A percentile compares a stretch with the other conserved stretches of the same genome.
Evolutionary conservation across 1,139 yeast genomes (phyloP).

Genomic region (Hanseniaspora uvarum): DNA sequence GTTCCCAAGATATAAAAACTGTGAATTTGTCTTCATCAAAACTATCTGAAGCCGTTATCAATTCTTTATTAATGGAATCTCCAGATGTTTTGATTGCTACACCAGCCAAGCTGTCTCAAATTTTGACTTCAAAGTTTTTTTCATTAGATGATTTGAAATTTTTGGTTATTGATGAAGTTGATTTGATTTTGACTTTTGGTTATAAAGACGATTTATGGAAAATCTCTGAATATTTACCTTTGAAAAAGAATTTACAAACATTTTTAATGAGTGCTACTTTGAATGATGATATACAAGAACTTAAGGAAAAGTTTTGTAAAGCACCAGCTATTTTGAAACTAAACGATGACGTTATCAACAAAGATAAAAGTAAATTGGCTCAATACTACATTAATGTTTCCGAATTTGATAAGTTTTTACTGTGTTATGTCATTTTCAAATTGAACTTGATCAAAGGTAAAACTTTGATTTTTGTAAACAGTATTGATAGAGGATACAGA

Average conservation of each 20-base stretch:
- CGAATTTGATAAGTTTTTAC: slow-evolving; percentile 84
- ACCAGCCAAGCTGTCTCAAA: slow-evolving; percentile 63
- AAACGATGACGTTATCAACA: slow-evolving; percentile 52
- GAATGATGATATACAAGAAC: slow-evolving; percentile 68
- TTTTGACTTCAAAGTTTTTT: slow-evolving; percentile 42
- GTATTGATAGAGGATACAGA: slow-evolving; percentile 90
- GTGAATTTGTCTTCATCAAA: slow-evolving; percentile 61
- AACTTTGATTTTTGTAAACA: slow-evolving; percentile 80
- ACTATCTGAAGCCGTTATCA: slow-evolving; percentile 61
- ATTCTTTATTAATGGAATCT: slow-evolving; percentile 55
- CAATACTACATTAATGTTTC: slow-evolving; percentile 81
- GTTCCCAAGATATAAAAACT: slow-evolving; percentile 56
- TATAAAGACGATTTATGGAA: slow-evolving; percentile 72
- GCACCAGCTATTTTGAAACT: slow-evolving; percentile 76
- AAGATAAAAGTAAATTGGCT: slow-evolving; percentile 47
- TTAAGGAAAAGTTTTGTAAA: slow-evolving; percentile 71
- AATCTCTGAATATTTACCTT: slow-evolving; percentile 54
- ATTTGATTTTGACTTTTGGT: slow-evolving; percentile 80
- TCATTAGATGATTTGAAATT: slow-evolving; percentile 49
- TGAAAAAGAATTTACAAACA: slow-evolving; percentile 69
- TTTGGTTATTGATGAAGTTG: slow-evolving; percentile 91
- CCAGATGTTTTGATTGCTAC: slow-evolving; percentile 84
- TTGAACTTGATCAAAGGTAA: slow-evolving; percentile 83
- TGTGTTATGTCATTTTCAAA: slow-evolving; percentile 86
- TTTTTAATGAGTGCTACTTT: slow-evolving; percentile 95